Evolutionary conservation across 2,329 filamentous ascomycete genomes (phyloP), one percentile per base, ranked within the genome.

Genomic region (Sphaerulina populicola): DNA sequence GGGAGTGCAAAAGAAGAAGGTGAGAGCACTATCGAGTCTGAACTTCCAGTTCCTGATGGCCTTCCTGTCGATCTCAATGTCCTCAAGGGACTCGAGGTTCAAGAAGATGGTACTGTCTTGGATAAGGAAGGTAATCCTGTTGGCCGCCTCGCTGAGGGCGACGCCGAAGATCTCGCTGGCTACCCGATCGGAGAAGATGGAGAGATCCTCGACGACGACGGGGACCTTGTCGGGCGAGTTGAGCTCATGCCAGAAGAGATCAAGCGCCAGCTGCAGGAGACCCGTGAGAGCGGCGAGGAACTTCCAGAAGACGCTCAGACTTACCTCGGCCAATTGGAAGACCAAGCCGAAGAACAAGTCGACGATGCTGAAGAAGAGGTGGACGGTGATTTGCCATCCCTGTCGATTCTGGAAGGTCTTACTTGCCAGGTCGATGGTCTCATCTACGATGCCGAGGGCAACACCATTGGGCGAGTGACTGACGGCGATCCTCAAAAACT

Each of bases 151-250:
- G 72, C 71, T 29, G 75, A 77, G 60, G 75, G 74, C 52, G 74
- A 77, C 51, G 74, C 74, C 18, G 74, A 77, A 61, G 74, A 76
- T 54, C 73, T 77, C 41, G 70, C 66, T 44, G 75, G 75, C 33
- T 77, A 77, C 61, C 68, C 67, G 12, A 76, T 77, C 52, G 75
- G 76, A 51, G 72, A 77, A 35, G 69, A 77, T 11, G 77, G 77
- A 51, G 75, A 78, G 59, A 78, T 79, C 29, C 70, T 79, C 21
- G 74, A 78, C 52, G 74, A 78, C 38, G 72, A 77, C 54, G 77
- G 76, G 21, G 72, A 77, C 56, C 71, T 78, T 21, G 74, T 79
- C 43, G 77, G 77, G 45, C 74, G 75, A 50, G 72, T 74, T 47
- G 75, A 77, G 55, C 67, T 76, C 31, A 66, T 72, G 14, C 73